Conservation (phyloP, 495 filamentous ascomycete species). For the Penicillium pulvis region DNA sequence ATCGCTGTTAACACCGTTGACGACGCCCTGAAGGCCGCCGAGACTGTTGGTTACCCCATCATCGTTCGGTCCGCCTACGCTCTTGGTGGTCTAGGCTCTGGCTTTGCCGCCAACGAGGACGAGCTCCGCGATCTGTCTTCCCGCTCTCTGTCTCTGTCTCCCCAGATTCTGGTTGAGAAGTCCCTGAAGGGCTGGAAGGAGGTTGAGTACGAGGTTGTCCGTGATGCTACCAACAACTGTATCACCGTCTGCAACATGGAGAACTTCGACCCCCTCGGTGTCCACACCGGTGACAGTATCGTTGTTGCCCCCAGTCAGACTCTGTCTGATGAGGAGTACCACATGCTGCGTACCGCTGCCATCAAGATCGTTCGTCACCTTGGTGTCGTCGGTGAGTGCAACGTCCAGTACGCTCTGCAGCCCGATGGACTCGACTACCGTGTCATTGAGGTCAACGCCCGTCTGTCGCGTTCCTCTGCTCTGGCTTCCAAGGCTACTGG, state of each 20-base stretch:
- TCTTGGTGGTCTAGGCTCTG: slow-evolving; percentile 91
- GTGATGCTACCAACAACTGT: slow-evolving; percentile 93
- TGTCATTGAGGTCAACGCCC: slow-evolving; percentile 97
- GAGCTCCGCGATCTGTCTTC: slow-evolving; percentile 92
- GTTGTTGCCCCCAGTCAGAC: slow-evolving; percentile 96
- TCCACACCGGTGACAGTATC: slow-evolving; percentile 96
- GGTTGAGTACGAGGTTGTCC: slow-evolving; percentile 95
- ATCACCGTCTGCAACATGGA: slow-evolving; percentile 99
- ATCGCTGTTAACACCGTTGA: slow-evolving; percentile 89
- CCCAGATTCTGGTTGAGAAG: slow-evolving; percentile 97
- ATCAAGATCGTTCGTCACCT: slow-evolving; percentile 96
- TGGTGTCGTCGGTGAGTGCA: slow-evolving; percentile 95
- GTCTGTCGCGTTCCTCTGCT: slow-evolving; percentile 91
- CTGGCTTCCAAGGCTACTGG: slow-evolving; percentile 96
- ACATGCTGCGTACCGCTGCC: slow-evolving; percentile 96
- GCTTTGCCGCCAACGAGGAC: slow-evolving; percentile 93
- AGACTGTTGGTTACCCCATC: slow-evolving; percentile 89
- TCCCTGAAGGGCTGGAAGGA: slow-evolving; percentile 99
- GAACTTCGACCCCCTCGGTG: slow-evolving; percentile 96
- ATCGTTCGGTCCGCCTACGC: slow-evolving; percentile 97
- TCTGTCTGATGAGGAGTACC: slow-evolving; percentile 94
- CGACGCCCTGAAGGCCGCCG: slow-evolving; percentile 83
- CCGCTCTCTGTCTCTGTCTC: slow-evolving; percentile 89
- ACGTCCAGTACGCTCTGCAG: slow-evolving; percentile 96
- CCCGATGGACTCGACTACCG: slow-evolving; percentile 94